Conservation (phyloP, 768 basidiomycete genomes). For the Collybia sordida region DNA sequence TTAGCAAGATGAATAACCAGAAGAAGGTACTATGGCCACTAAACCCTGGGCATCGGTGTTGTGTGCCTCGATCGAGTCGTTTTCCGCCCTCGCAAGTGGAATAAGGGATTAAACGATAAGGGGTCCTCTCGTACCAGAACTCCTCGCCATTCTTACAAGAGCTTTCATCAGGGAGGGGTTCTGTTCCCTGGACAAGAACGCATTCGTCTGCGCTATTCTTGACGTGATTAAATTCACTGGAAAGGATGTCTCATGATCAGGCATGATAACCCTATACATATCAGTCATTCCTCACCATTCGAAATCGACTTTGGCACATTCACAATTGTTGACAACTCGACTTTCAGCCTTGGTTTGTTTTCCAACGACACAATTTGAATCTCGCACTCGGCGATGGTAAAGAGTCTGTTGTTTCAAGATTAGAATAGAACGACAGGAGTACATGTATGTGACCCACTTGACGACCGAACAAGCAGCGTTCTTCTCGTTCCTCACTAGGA, state of each 20-base stretch:
- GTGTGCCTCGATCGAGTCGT: constrained; percentile 72
- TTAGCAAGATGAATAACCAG: constrained; percentile 76
- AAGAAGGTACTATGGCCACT: constrained; percentile 72
- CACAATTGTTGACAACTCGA: constrained; percentile 66
- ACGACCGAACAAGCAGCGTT: constrained; percentile 89
- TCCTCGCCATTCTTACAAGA: constrained; percentile 62
- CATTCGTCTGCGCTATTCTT: constrained; percentile 72
- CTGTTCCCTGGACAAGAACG: constrained; percentile 70
- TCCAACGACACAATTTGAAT: constrained; percentile 84
- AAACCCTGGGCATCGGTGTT: constrained; percentile 83
- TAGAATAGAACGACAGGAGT: constrained; percentile 2
- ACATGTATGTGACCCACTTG: constrained; percentile 50
- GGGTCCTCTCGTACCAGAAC: constrained; percentile 93
- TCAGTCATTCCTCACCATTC: constrained; percentile 86
- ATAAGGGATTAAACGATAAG: constrained; percentile 88
- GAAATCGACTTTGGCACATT: constrained; percentile 76
- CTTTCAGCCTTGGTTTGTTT: constrained; percentile 52
- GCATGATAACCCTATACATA: background rate
- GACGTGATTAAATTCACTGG: constrained; percentile 90
- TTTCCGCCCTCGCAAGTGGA: constrained; percentile 83
- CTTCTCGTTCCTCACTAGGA: constrained; percentile 85
- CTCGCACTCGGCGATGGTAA: constrained; percentile 86
- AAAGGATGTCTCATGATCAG: background rate
- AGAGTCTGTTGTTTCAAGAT: constrained; percentile 52
- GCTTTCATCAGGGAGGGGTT: constrained; percentile 59